Evolutionary conservation across 1,284 basidiomycete species (phyloP), one percentile per base, ranked within the genome.

Genomic region (Cerioporus squamosus): DNA sequence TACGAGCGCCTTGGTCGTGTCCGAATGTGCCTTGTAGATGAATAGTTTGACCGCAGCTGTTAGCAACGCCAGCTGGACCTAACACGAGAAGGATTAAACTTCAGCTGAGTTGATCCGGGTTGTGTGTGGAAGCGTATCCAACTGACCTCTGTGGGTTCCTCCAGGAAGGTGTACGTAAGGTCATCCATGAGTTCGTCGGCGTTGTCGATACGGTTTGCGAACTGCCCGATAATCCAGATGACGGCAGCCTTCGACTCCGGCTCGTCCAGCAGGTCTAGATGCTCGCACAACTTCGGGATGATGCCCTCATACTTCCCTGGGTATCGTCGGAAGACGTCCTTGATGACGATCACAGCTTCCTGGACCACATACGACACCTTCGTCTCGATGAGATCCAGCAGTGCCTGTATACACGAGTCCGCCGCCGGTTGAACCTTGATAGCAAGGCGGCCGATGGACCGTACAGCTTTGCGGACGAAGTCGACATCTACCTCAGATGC

Each of bases 171-270:
- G 64, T 92, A 96, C 45, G 96, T 79, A 59, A 98, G 83, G 64
- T 97, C 95, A 63, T 97, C 95, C 68, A 99, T 81, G 48, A 99
- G 81, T 68, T 99, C 96, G 70, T 98, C 95, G 8, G 91, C 93
- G 68, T 98, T 98, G 57, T 98, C 94, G 61, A 99, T 99, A 67
- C 91, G 86, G 72, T 99, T 89, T 5, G 97, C 94, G 70, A 96
- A 99, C 76, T 99, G 95, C 1, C 97, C 97, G 51, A 99, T 82
- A 68, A 99, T 96, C 97, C 97, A 99, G 55, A 99, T 88, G 85
- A 99, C 95, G 2, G 96, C 91, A 1, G 96, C 92, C 68, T 98
- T 98, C 2, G 96, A 91, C 74, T 99, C 97, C 0, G 97, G 92
- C 73, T 98, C 97, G 68, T 99, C 97, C 45, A 99, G 77, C 18